Percentiles rank a stretch among this genome's conserved stretches.
Evolutionary conservation across 106 monocot genomes (phyloP).

Genomic region (Allium cepa): DNA sequence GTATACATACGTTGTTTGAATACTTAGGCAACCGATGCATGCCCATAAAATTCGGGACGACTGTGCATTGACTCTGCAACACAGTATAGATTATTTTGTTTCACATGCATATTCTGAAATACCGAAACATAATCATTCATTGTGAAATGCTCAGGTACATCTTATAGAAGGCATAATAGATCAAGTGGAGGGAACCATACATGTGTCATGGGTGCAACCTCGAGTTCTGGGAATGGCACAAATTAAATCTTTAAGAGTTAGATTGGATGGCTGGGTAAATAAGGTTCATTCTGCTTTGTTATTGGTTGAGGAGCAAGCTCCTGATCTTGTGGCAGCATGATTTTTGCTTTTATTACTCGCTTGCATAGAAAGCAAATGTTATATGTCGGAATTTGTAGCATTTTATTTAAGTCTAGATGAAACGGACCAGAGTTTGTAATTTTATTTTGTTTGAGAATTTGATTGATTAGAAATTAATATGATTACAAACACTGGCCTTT

Average conservation of each 20-base stretch:
- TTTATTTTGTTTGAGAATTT: background rate
- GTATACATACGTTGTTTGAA: too few species aligned
- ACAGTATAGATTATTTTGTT: too few species aligned
- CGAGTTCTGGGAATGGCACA: constrained; percentile 81
- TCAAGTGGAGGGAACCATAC: constrained; percentile 81
- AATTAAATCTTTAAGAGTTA: constrained; percentile 66
- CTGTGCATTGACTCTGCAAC: too few species aligned
- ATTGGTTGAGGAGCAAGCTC: constrained; percentile 87
- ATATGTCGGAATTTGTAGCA: background rate
- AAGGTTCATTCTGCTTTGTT: constrained; percentile 76
- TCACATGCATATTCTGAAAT: too few species aligned
- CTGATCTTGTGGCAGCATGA: constrained; percentile 69
- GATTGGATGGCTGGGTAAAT: constrained; percentile 66
- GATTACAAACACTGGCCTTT: too few species aligned
- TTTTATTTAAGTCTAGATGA: background rate
- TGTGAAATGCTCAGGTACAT: constrained; percentile 46
- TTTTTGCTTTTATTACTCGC: background rate
- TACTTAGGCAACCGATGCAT: too few species aligned
- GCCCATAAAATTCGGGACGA: too few species aligned
- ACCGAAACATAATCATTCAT: too few species aligned
- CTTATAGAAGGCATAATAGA: constrained; percentile 96
- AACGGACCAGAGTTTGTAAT: background rate
- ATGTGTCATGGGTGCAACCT: constrained; percentile 96
- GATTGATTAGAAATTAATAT: background rate
- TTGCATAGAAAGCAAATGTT: background rate